Evolutionary conservation across 2,329 filamentous ascomycete genomes (phyloP).

Genomic region (Colletotrichum australisinense): DNA sequence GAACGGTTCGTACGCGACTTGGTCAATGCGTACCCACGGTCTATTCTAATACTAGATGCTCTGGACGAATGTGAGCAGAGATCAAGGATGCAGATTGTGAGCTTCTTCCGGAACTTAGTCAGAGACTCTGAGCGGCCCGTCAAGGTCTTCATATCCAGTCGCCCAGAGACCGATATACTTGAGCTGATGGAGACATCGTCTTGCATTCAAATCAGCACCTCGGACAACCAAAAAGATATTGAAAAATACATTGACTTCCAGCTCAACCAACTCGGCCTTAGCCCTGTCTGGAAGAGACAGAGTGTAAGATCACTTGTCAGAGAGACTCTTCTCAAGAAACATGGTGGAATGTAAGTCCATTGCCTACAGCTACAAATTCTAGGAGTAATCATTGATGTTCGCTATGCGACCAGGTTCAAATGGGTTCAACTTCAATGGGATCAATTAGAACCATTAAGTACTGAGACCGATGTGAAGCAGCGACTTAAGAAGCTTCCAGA

Average conservation of each 20-base stretch:
- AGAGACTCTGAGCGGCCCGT: background rate
- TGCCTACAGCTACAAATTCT: background rate
- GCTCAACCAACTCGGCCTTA: background rate
- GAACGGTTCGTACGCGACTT: accelerated
- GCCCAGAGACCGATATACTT: accelerated
- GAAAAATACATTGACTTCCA: background rate
- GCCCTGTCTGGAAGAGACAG: background rate
- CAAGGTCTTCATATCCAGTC: background rate
- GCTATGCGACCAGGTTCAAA: background rate
- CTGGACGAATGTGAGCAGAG: background rate
- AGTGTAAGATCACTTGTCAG: background rate
- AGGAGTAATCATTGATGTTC: background rate
- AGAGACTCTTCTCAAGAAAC: background rate
- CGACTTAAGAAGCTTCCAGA: background rate
- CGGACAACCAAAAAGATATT: accelerated
- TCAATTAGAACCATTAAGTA: background rate
- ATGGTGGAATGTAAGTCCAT: background rate
- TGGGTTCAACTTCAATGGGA: background rate
- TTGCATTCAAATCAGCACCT: accelerated
- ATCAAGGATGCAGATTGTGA: background rate
- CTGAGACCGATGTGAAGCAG: background rate
- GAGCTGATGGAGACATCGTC: background rate
- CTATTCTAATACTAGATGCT: background rate
- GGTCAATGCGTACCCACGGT: background rate
- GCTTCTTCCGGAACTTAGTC: accelerated